Evolutionary conservation across 805 yeast genomes (phyloP), one percentile per base, ranked within the genome.

Genomic region (Schwanniomyces pseudopolymorphus): DNA sequence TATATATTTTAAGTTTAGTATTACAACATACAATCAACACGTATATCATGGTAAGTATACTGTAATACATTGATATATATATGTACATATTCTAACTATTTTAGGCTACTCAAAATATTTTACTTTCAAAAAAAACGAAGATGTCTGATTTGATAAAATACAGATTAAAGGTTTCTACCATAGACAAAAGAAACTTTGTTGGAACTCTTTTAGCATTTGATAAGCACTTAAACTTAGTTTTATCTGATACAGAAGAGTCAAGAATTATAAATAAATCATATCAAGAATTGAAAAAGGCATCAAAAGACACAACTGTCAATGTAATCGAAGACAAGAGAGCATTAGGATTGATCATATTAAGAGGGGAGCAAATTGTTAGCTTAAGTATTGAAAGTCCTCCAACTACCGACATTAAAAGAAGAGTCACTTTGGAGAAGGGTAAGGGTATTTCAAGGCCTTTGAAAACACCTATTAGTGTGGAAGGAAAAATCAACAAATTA

Each of bases 171-270:
- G 87, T 89, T 20, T 75, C 84, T 24, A 80, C 92, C 1, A 64
- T 80, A n/a, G 97, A 92, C 66, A 84, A 86, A 4, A 77, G 95
- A 37, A 84, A 81, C 38, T 80, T 87, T 53, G 74, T 83, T 5
- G 99, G 99, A 1, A 84, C 83, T 51, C 75, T 92, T 44, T 67
- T 91, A 51, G 90, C 98, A 6, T 92, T 89, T 63, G 99, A 94
- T 64, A 85, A 85, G 60, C 87, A 85, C 61, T 84, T 91, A 85
- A 92, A 92, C 64, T 61, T 92, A 14, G 96, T 94, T 11, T 69
- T 92, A 26, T 78, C 87, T 10, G 94, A 91, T 52, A 80, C 94
- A 36, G 90, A 88, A 57, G 99, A 92, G 61, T 82, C 82, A 57
- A 75, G 97, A 53, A 66, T 84, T 9, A 83, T 96, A 4, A 84